Evolutionary conservation across 2,329 filamentous ascomycete genomes (phyloP), one percentile per base, ranked within the genome.

Genomic region (Fusarium denticulatum): DNA sequence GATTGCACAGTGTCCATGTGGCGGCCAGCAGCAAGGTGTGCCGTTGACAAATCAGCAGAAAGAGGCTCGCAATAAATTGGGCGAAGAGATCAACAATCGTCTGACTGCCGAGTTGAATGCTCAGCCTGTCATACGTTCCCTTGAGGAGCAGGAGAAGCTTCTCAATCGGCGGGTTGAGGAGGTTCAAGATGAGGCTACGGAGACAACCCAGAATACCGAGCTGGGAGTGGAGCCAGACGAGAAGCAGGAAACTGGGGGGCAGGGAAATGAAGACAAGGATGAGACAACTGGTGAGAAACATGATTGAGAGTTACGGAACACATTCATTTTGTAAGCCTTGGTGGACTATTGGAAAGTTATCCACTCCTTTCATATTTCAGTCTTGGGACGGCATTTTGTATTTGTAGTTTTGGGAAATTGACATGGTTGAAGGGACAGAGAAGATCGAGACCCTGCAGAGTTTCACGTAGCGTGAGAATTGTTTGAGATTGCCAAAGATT

Each of bases 81-180:
- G 66, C 0, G 66, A 70, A 7, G 60, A 70, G 9, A 15, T 70
- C 22, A 70, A 70, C 26, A 20, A 47, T 0, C 37, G 43, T 2
- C 8, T 70, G 3, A 70, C 37, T 0, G 26, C 5, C 0, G 52
- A 46, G 3, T 14, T 73, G 7, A n/a, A 24, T 1, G 13, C 40
- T 0, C 22, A 53, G 6, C 6, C 24, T 18, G 59, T 64, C 0
- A 28, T 69, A 13, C 39, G n/a, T 0, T 64, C 67, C 0, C 45
- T 69, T 11, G 5, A 24, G 22, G 52, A 59, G 1, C 65, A 45
- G 5, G 34, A 69, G 2, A 4, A 42, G 45, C 22, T 53, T 6
- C 7, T 63, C 4, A 30, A n/a, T 47, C n/a, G 47, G 3, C 3
- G 4, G 4, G 20, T 8, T 5, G 28, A 18, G 16, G 56, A 69